A percentile compares a stretch with the other conserved stretches of the same genome.
phyloP scores from a whole-genome alignment of 768 basidiomycete genomes.

The Galerina sulciceps region DNA sequence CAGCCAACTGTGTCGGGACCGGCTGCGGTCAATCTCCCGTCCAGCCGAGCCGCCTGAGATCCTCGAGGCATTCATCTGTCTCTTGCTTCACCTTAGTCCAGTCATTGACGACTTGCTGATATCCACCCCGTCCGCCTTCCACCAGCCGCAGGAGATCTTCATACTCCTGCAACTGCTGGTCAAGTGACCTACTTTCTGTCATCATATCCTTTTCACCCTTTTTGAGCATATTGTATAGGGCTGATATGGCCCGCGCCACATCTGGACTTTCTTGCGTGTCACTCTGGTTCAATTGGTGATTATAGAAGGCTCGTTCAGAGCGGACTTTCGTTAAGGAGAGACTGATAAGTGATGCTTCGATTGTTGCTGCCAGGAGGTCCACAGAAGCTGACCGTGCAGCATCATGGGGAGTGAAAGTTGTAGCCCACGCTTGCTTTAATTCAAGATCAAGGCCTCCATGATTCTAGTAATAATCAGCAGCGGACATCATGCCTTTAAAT shows the following conservation, averaged over 20 bases:
- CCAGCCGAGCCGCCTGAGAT: slow-evolving; percentile 56
- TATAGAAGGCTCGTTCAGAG: slow-evolving; percentile 43
- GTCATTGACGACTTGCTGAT: slow-evolving; percentile 50
- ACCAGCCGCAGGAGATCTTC: slow-evolving; percentile 43
- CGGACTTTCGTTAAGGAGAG: slow-evolving; percentile 48
- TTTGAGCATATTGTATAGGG: slow-evolving; percentile 34
- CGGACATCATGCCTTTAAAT: background rate
- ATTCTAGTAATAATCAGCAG: slow-evolving; percentile 3
- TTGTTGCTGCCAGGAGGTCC: slow-evolving; percentile 45
- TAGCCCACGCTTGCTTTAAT: slow-evolving; percentile 11
- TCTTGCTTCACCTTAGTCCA: slow-evolving; percentile 51
- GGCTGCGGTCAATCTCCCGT: slow-evolving; percentile 39
- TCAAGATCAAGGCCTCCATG: slow-evolving; percentile 12
- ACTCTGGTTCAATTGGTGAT: slow-evolving; percentile 26
- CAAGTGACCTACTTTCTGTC: slow-evolving; percentile 39
- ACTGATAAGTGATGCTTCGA: slow-evolving; percentile 53
- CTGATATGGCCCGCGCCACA: slow-evolving; percentile 37
- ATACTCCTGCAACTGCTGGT: slow-evolving; percentile 45
- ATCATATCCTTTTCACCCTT: slow-evolving; percentile 39
- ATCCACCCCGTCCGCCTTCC: slow-evolving; percentile 44
- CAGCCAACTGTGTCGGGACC: background rate
- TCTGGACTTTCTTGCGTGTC: slow-evolving; percentile 16
- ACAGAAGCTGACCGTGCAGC: slow-evolving; percentile 35
- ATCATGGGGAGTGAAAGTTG: slow-evolving; percentile 26
- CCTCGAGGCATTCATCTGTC: slow-evolving; percentile 51